phyloP scores from a whole-genome alignment of 495 filamentous ascomycete genomes.

The Aspergillus funiculosus region DNA sequence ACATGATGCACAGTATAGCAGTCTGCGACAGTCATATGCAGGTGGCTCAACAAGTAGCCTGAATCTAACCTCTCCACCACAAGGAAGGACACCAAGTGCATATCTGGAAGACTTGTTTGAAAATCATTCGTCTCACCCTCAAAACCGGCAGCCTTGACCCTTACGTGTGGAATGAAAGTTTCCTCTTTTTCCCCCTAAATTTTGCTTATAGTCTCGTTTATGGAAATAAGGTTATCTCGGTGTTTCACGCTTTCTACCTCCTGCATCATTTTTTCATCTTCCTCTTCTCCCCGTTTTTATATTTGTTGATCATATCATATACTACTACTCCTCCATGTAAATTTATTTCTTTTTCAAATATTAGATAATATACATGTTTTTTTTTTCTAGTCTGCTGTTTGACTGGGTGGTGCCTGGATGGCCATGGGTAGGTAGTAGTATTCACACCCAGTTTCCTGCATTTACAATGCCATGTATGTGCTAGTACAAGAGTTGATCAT shows the following conservation, averaged over 20 bases:
- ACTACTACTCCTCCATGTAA: conserved; percentile 1
- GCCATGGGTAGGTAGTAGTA: too few species aligned
- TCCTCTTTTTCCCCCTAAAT: neutral
- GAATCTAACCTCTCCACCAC: conserved; percentile 59
- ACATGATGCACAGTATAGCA: conserved; percentile 29
- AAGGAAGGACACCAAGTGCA: conserved; percentile 77
- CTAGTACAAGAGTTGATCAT: too few species aligned
- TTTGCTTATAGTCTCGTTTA: neutral
- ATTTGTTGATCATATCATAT: neutral
- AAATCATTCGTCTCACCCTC: conserved; percentile 43
- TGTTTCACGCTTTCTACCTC: neutral
- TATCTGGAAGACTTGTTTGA: conserved; percentile 93
- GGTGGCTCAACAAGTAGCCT: conserved; percentile 62
- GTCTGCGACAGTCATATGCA: conserved; percentile 28
- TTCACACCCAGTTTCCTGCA: too few species aligned
- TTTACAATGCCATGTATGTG: too few species aligned
- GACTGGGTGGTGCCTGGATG: too few species aligned
- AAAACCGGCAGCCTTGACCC: conserved; percentile 7
- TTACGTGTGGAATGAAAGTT: conserved; percentile 6
- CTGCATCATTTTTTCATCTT: neutral
- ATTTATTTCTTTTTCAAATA: neutral
- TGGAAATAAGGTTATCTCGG: neutral
- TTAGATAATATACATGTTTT: conserved; percentile 2
- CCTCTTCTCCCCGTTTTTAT: neutral
- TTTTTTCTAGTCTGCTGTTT: too few species aligned